Conservation (phyloP, 176 grass and related monocot species). For the Canna indica region DNA sequence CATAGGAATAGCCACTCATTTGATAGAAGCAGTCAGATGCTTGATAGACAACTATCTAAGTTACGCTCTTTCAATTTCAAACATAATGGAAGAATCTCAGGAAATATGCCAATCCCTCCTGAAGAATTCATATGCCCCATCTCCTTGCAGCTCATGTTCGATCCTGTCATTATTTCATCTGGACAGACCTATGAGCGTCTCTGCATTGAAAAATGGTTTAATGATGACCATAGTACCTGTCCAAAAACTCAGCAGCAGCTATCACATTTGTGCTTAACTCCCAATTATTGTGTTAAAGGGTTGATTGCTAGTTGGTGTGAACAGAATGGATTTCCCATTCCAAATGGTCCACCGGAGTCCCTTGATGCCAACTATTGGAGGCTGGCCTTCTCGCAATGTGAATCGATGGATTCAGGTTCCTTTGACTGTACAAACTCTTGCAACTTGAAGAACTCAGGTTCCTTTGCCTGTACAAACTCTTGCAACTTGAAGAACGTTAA, state of each 20-base stretch:
- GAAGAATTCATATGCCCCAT: constrained; percentile 95
- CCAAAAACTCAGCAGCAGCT: constrained; percentile 93
- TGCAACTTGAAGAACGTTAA: constrained; percentile 54
- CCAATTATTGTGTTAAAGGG: constrained; percentile 93
- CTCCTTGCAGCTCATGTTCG: constrained; percentile 92
- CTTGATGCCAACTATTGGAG: constrained; percentile 72
- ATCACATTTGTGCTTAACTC: constrained; percentile 71
- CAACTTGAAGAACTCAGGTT: constrained; percentile 57
- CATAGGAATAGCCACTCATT: constrained; percentile 34
- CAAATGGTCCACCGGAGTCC: constrained; percentile 58
- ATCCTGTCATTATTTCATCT: constrained; percentile 91
- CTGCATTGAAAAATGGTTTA: constrained; percentile 99
- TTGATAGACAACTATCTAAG: constrained; percentile 67
- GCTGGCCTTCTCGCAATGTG: constrained; percentile 39
- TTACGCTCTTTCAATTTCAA: constrained; percentile 79
- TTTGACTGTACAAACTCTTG: constrained; percentile 47
- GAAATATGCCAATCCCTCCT: constrained; percentile 74
- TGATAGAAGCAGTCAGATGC: constrained; percentile 38
- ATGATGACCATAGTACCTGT: constrained; percentile 88
- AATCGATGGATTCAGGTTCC: constrained; percentile 48
- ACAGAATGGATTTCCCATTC: constrained; percentile 79
- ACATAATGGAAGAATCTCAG: constrained; percentile 47
- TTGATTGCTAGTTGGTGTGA: constrained; percentile 91
- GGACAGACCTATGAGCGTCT: constrained; percentile 96
- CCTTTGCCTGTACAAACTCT: constrained; percentile 47